phyloP scores from a whole-genome alignment of 2,329 filamentous ascomycete species.

The Biscogniauxia sp. region DNA sequence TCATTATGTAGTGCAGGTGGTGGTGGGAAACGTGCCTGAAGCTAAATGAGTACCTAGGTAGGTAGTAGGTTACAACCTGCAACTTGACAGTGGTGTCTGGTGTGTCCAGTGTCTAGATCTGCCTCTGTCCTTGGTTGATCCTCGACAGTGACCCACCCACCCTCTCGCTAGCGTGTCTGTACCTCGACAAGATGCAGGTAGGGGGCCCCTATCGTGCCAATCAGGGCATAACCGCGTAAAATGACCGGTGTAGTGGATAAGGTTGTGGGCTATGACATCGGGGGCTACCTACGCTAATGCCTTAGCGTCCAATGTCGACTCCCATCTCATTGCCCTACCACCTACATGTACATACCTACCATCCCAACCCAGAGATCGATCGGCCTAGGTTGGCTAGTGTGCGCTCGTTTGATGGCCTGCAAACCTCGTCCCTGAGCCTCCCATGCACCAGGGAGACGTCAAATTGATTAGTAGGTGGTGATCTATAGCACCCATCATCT shows the following conservation, averaged over 20 bases:
- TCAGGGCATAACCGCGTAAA: constrained; percentile 16
- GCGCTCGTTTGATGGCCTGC: not conserved
- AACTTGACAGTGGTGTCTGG: constrained; percentile 6
- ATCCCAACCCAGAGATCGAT: not conserved
- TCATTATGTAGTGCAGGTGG: constrained; percentile 1
- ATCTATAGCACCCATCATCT: not conserved
- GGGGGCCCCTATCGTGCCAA: constrained; percentile 23
- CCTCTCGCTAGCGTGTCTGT: constrained; percentile 3
- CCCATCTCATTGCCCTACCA: not conserved
- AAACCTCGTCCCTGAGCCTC: not conserved
- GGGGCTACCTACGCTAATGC: constrained; percentile 5
- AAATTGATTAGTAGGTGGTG: not conserved
- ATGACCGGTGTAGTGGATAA: constrained; percentile 22
- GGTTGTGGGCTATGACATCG: constrained; percentile 8
- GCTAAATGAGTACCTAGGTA: constrained; percentile 3
- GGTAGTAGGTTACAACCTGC: constrained; percentile 1
- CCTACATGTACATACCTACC: not conserved
- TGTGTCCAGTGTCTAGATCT: constrained; percentile 22
- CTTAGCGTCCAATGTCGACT: not conserved
- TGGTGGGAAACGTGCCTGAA: constrained; percentile 13
- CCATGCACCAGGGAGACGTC: not conserved
- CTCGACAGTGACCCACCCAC: constrained; percentile 14
- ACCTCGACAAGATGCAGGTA: constrained; percentile 15
- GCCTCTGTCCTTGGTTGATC: constrained; percentile 8
- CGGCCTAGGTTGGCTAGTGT: not conserved